Evolutionary conservation across 2,329 filamentous ascomycete genomes (phyloP), one percentile per base, ranked within the genome.

Genomic region (Kalaharituber pfeilii): DNA sequence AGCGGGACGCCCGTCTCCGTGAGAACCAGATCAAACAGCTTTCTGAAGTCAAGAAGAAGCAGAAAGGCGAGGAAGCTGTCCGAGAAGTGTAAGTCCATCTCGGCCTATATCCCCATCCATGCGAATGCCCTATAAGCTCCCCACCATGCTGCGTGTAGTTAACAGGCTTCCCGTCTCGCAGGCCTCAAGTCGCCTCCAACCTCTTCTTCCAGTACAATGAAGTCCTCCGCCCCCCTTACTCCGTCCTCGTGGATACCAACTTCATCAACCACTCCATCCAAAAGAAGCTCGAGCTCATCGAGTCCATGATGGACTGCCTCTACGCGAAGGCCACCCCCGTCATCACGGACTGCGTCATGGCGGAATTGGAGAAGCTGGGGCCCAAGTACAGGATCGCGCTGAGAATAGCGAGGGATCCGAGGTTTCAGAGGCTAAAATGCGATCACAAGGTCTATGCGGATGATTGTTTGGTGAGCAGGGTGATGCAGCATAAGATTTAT

Each of bases 191-290:
- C 65, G 83, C 86, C 11, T 86, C 84, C 20, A 77, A 79, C 58
- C 79, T 94, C 69, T 94, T 93, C 78, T 93, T 93, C 70, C 77
- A 84, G 66, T 82, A 86, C 73, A 95, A 95, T 71, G 82, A 81
- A 52, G 83, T 85, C 52, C 78, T 95, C 45, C 80, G 85, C 9
- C 86, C 88, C 2, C 86, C 87, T 1, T 93, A 94, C 72, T 75
- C 72, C 50, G 77, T 89, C 54, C 77, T 93, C 8, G 76, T 91
- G 65, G 86, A 94, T 68, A 89, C 86, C 67, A 94, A 94, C 67
- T 94, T 94, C 66, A 76, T 94, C 59, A 86, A 81, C 36, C 87
- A 94, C 69, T 91, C 87, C 0, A 85, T 96, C 1, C 84, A 88
- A 68, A 80, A 83, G 62, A 96, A 98, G 71, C 78, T 96, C 20